Conservation (phyloP, 75 land plant species). For the Gnetum montanum region DNA sequence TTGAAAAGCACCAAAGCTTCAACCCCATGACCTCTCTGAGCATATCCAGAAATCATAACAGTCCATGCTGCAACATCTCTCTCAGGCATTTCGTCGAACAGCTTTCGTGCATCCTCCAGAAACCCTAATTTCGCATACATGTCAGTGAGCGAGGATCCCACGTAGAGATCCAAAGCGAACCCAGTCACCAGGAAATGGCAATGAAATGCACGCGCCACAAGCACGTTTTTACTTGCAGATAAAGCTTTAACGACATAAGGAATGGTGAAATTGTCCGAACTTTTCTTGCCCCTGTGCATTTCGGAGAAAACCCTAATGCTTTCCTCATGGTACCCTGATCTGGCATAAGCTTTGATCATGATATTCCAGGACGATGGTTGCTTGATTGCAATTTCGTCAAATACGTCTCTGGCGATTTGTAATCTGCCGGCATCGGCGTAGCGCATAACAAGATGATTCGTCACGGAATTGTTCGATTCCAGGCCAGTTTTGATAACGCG, state of each 20-base stretch:
- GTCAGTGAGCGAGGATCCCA: no score
- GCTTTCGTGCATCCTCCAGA: no score
- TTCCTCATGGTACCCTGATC: conserved; percentile 6
- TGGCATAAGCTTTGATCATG: conserved; percentile 29
- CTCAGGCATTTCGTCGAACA: no score
- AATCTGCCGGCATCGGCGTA: conserved; percentile 14
- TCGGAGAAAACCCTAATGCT: conserved; percentile 13
- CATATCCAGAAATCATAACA: no score
- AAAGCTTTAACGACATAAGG: conserved; percentile 24
- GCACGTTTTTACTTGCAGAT: no score
- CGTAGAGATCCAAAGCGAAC: no score
- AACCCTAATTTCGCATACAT: no score
- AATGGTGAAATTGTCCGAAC: conserved; percentile 17
- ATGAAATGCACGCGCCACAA: neutral
- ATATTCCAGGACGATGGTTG: conserved; percentile 22
- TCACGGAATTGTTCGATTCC: neutral
- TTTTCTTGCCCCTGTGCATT: conserved; percentile 9
- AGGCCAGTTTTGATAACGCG: neutral
- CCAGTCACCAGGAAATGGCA: no score
- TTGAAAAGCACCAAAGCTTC: no score
- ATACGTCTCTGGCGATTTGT: conserved; percentile 10
- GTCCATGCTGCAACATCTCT: no score
- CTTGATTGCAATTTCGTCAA: conserved; percentile 22
- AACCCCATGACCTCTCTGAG: no score
- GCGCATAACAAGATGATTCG: neutral